A percentile compares a stretch with the other conserved stretches of the same genome.
These are phyloP conservation scores for Tolypocladium pustulatum DNA, from an alignment of 2,329 filamentous ascomycete species.

Conservation along the genomic window DNA sequence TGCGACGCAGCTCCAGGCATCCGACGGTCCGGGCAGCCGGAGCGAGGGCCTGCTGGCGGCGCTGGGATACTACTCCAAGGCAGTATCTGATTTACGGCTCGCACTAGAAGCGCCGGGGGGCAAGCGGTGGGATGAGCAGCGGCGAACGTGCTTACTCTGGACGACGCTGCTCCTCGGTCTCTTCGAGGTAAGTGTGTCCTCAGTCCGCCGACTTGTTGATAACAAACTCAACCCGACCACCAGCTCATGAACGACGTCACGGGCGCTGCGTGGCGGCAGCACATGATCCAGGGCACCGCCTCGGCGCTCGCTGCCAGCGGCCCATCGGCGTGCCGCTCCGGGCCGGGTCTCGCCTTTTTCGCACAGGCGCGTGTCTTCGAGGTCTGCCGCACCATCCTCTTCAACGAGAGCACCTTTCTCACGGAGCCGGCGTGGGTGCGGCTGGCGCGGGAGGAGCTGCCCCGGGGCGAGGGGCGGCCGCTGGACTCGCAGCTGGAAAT, in stretches of 20 bases:
- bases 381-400: constrained; percentile 19
- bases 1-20: not conserved
- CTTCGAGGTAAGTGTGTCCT: constrained; percentile 17
- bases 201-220: not conserved
- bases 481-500: constrained; percentile 18
- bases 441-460: constrained; percentile 9
- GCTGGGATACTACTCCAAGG: not conserved
- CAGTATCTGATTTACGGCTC: not conserved
- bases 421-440: constrained; percentile 4
- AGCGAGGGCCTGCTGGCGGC: not conserved
- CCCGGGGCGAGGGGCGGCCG: not conserved
- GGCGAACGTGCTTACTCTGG: constrained; percentile 15
- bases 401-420: constrained; percentile 12
- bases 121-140: not conserved
- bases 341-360: constrained; percentile 5
- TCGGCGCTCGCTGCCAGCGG: constrained; percentile 2
- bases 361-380: constrained; percentile 16
- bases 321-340: constrained; percentile 1
- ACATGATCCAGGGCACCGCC: constrained; percentile 4
- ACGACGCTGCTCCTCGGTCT: constrained; percentile 21
- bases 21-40: not conserved
- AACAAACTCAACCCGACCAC: not conserved
- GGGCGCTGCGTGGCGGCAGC: constrained; percentile 4
- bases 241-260: constrained; percentile 4
- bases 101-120: not conserved